phyloP scores from a whole-genome alignment of 176 grass and related monocot species.

The Melocanna baccifera region DNA sequence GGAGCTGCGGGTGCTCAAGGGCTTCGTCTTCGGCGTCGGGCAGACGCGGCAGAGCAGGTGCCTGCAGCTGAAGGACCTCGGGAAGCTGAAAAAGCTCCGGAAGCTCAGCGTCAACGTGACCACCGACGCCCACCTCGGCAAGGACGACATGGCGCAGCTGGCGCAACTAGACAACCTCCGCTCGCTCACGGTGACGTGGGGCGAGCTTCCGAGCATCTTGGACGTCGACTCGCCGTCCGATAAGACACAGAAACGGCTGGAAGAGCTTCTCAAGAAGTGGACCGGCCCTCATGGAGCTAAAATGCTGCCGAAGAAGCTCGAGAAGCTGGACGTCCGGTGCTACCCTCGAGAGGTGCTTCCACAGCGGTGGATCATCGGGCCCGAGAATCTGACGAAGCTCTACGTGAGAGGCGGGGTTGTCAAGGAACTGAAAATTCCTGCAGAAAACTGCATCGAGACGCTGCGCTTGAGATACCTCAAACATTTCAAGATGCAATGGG shows the following conservation, averaged over 20 bases:
- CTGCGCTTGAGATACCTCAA: conserved; percentile 39
- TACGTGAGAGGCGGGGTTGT: conserved; percentile 43
- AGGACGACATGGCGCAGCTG: background rate
- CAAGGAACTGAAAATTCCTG: fast-evolving
- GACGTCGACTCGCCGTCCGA: too few relatives aligned
- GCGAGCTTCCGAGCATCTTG: conserved; percentile 32
- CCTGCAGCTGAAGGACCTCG: conserved; percentile 7
- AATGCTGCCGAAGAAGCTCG: conserved; percentile 3
- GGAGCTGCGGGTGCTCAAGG: conserved; percentile 33
- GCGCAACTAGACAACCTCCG: background rate
- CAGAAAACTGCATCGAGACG: background rate
- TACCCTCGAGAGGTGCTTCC: background rate
- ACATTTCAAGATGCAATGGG: background rate
- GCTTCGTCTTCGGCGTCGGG: conserved; percentile 28
- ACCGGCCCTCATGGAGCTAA: background rate
- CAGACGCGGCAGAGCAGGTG: background rate
- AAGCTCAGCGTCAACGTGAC: conserved; percentile 44
- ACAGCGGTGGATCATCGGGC: background rate
- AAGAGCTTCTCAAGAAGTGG: background rate
- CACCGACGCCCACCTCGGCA: conserved; percentile 19
- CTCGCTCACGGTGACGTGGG: conserved; percentile 41
- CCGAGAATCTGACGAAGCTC: background rate
- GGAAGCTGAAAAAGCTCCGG: background rate
- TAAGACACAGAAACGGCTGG: fast-evolving
- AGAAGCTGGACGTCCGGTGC: conserved; percentile 42